Conservation (phyloP, 768 basidiomycete genomes). For the Mycena amicta region DNA sequence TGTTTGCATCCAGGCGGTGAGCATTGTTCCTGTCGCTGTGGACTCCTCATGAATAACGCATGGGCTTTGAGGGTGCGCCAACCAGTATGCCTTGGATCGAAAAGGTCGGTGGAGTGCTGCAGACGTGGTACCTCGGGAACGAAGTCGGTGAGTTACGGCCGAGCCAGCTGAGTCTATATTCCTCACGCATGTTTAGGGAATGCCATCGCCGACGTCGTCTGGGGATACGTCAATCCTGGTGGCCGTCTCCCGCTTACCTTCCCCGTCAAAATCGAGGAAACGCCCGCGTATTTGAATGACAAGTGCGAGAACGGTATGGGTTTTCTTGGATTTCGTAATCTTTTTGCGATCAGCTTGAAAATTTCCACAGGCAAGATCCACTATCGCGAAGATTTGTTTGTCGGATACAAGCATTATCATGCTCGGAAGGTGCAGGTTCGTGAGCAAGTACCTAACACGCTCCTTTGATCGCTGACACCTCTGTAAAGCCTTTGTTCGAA, state of each 20-base stretch:
- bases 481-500: constrained; percentile 54
- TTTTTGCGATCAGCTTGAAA: background rate
- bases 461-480: background rate
- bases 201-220: constrained; percentile 66
- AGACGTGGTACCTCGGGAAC: constrained; percentile 70
- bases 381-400: constrained; percentile 64
- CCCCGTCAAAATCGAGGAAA: constrained; percentile 61
- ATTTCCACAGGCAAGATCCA: constrained; percentile 36
- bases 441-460: background rate
- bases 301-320: constrained; percentile 61
- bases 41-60: too few relatives aligned
- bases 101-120: constrained; percentile 54
- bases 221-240: constrained; percentile 61
- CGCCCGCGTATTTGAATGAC: constrained; percentile 61
- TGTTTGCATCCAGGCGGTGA: constrained; percentile 63
- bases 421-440: constrained; percentile 41
- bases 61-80: constrained; percentile 72
- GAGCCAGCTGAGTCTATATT: background rate
- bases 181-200: constrained; percentile 40
- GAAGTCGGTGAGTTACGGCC: constrained; percentile 37
- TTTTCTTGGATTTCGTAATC: constrained; percentile 21
- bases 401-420: constrained; percentile 73
- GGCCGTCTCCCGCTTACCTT: constrained; percentile 64
- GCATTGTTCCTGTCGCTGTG: too few relatives aligned
- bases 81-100: constrained; percentile 76